Base-by-base conservation (phyloP, 2,329 filamentous ascomycete genomes). In the Allantophomopsis cytisporea region DNA sequence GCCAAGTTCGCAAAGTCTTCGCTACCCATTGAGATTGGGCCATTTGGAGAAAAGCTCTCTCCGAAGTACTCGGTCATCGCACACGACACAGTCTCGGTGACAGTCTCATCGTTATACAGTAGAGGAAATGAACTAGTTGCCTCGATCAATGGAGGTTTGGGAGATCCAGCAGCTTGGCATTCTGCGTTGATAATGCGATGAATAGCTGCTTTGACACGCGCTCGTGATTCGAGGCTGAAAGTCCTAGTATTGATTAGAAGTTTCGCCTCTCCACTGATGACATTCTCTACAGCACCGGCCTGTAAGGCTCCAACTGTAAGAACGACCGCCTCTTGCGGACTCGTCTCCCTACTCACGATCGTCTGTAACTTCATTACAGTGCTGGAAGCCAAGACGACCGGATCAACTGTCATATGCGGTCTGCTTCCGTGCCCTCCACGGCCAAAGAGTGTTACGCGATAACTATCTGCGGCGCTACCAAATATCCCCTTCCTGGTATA, bases 171-270 rank as follows among this genome's bases (percentile, higher is more conserved):
- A 1, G 73, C 74, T 4, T 54, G 41, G 17, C 66, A 67, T 46
- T 80, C 76, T 0, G 69, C 68, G 11, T 66, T 55, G 0, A 79
- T 62, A 11, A 70, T 61, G 1, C 60, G 50, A 39, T 52, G 48
- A 11, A 69, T 61, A 0, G 59, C 48, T 1, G 47, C 47, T 8
- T 61, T 37, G 0, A 69, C 49, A 2, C 50, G 52, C 8, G 58
- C 50, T 0, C 64, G 54, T 0, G 56, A 56, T 1, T 53, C 51
- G 0, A 45, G 41, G 1, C 50, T 49, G 5, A 57, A 58, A 2
- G 54, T 60, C 11, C 65, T 54, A 0, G 66, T 58, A 40, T 62
- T 60, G 4, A 70, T 41, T 12, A 60, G 55, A 2, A 71, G 41
- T 7, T 58, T 55, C 2, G 62, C 55, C 1, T 53, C 45, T 38